These are phyloP conservation scores for Periglandula ipomoeae DNA, from an alignment of 2,329 filamentous ascomycete species.

Conservation along the genomic window DNA sequence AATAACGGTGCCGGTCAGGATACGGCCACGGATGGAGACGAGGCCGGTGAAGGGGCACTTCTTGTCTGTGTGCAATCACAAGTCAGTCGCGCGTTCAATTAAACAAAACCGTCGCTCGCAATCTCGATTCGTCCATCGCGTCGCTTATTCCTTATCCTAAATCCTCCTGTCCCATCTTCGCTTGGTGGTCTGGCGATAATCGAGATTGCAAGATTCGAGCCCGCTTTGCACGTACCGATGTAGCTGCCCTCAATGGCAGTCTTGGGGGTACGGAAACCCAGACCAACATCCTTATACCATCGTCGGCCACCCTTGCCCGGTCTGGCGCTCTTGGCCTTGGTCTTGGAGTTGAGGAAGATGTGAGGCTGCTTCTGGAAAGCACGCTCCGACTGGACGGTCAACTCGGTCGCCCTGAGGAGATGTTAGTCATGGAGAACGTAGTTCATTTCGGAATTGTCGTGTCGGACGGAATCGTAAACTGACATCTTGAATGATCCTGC, in stretches of 20 bases:
- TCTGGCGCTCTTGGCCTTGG: slow-evolving; percentile 73
- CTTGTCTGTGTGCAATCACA: slow-evolving; percentile 63
- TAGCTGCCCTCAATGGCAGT: slow-evolving; percentile 97
- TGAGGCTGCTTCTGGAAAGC: slow-evolving; percentile 99
- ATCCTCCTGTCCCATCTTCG: neutral
- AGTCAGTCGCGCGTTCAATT: slow-evolving; percentile 4
- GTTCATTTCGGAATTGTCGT: slow-evolving; percentile 1
- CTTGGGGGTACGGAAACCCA: slow-evolving; percentile 98
- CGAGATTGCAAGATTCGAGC: neutral
- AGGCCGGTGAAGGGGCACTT: slow-evolving; percentile 99
- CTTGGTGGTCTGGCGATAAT: slow-evolving; percentile 9
- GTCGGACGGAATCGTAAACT: slow-evolving; percentile 17
- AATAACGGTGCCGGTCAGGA: slow-evolving; percentile 97
- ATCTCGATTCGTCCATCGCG: neutral
- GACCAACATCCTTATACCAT: slow-evolving; percentile 98
- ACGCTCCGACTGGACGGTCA: slow-evolving; percentile 99
- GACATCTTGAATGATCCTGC: slow-evolving; percentile 36
- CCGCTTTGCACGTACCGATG: slow-evolving; percentile 69
- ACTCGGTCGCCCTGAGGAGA: slow-evolving; percentile 82
- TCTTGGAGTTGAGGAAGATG: slow-evolving; percentile 98
- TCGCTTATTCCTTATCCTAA: neutral
- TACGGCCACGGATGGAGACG: slow-evolving; percentile 99
- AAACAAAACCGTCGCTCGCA: neutral
- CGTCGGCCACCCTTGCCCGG: slow-evolving; percentile 87
- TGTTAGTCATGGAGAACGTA: slow-evolving; percentile 20